These are phyloP conservation scores for Verticillium longisporum DNA, from an alignment of 2,329 filamentous ascomycete species.

Conservation along the genomic window DNA sequence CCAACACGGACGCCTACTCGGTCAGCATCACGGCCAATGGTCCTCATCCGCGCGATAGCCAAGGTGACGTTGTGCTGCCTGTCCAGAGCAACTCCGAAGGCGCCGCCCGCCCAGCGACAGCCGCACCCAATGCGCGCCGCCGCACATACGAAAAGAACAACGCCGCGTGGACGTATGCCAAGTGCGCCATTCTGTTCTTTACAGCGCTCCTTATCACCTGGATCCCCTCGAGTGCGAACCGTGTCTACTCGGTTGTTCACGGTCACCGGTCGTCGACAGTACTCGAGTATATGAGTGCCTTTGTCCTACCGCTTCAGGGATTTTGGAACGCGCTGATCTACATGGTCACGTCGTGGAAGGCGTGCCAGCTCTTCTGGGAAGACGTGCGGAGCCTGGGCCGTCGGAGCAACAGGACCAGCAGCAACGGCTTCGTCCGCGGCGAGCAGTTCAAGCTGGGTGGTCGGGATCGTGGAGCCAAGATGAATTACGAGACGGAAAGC, in stretches of 20 bases:
- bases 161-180: slow-evolving; percentile 63
- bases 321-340: slow-evolving; percentile 84
- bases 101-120: slow-evolving; percentile 10
- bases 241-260: slow-evolving; percentile 63
- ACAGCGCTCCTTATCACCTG: slow-evolving; percentile 65
- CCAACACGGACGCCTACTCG: slow-evolving; percentile 26
- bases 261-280: slow-evolving; percentile 42
- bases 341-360: slow-evolving; percentile 59
- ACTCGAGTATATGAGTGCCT: slow-evolving; percentile 63
- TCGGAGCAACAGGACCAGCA: not conserved
- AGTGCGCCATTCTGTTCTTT: slow-evolving; percentile 66
- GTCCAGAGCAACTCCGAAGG: slow-evolving; percentile 15
- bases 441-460: slow-evolving; percentile 24
- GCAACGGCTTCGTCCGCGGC: slow-evolving; percentile 15
- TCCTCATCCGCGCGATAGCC: slow-evolving; percentile 13
- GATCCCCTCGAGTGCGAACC: slow-evolving; percentile 72
- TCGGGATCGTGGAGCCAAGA: slow-evolving; percentile 15
- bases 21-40: slow-evolving; percentile 35
- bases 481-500: slow-evolving; percentile 41
- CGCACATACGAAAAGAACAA: slow-evolving; percentile 48
- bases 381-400: slow-evolving; percentile 25
- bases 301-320: slow-evolving; percentile 74
- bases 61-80: slow-evolving; percentile 19
- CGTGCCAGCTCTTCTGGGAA: slow-evolving; percentile 43
- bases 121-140: slow-evolving; percentile 21